phyloP scores from a whole-genome alignment of 768 basidiomycete genomes.

The Infundibulicybe gibba region DNA sequence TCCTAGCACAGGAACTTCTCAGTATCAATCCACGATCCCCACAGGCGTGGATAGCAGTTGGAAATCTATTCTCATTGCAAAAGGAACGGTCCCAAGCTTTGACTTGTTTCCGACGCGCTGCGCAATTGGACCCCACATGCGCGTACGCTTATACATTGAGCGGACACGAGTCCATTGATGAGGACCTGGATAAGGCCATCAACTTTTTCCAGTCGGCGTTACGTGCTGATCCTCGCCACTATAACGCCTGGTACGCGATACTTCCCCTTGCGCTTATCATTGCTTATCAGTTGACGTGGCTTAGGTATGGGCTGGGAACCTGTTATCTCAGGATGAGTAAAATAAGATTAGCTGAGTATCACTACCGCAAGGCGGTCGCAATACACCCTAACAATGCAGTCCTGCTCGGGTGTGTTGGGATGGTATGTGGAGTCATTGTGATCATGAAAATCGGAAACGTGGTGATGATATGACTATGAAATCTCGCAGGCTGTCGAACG shows the following conservation, averaged over 20 bases:
- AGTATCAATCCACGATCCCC: slow-evolving; percentile 79
- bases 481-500: slow-evolving; percentile 79
- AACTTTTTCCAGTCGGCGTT: slow-evolving; percentile 90
- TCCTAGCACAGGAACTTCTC: slow-evolving; percentile 89
- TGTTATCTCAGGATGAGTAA: slow-evolving; percentile 96
- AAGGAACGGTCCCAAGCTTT: slow-evolving; percentile 92
- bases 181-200: slow-evolving; percentile 90
- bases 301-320: slow-evolving; percentile 97
- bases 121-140: slow-evolving; percentile 83
- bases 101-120: slow-evolving; percentile 90
- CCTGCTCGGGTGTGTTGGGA: slow-evolving; percentile 92
- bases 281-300: slow-evolving; percentile 28
- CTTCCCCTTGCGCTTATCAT: slow-evolving; percentile 14
- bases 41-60: slow-evolving; percentile 94
- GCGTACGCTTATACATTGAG: slow-evolving; percentile 96
- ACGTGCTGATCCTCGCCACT: slow-evolving; percentile 88
- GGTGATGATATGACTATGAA: slow-evolving; percentile 20
- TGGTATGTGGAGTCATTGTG: slow-evolving; percentile 57
- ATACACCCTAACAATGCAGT: slow-evolving; percentile 96
- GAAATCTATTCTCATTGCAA: slow-evolving; percentile 93
- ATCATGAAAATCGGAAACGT: not conserved
- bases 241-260: slow-evolving; percentile 89
- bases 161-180: slow-evolving; percentile 95
- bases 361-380: slow-evolving; percentile 87
- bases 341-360: slow-evolving; percentile 90